phyloP scores from a whole-genome alignment of 306 rosid genomes.

The Argentina anserina region DNA sequence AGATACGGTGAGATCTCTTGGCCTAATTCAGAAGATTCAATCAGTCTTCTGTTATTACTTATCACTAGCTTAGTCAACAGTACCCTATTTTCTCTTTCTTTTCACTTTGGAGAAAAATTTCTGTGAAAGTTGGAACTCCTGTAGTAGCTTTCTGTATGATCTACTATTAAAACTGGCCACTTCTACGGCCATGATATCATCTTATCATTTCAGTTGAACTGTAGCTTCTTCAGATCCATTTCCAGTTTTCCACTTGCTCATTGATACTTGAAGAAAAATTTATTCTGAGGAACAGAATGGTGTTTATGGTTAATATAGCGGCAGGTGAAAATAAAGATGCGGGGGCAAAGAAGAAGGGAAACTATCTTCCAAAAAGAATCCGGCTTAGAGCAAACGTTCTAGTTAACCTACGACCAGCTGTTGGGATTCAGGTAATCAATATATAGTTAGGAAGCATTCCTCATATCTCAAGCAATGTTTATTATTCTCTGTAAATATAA shows the following conservation, averaged over 20 bases:
- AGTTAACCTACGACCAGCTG: conserved; percentile 45
- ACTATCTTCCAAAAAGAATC: conserved; percentile 25
- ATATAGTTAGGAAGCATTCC: background rate
- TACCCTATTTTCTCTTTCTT: background rate
- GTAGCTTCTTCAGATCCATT: background rate
- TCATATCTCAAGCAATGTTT: background rate
- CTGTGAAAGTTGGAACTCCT: too few relatives aligned
- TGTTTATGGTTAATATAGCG: too few relatives aligned
- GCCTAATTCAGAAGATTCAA: background rate
- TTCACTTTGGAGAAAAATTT: too few relatives aligned
- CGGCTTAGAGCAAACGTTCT: conserved; percentile 48
- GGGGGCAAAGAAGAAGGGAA: conserved; percentile 14
- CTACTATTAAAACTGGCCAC: too few relatives aligned
- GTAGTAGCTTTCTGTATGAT: background rate
- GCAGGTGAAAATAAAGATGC: conserved; percentile 20
- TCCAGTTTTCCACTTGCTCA: background rate
- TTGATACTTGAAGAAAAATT: background rate
- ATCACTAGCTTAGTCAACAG: background rate
- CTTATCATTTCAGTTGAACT: background rate
- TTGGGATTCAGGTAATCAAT: conserved; percentile 55
- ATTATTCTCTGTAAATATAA: background rate
- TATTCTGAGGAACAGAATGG: too few relatives aligned
- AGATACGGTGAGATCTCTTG: conserved; percentile 35
- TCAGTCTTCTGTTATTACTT: background rate
- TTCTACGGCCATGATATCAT: background rate